These are phyloP conservation scores for Prunella vulgaris DNA, from an alignment of 257 asterid species.

Conservation along the genomic window DNA sequence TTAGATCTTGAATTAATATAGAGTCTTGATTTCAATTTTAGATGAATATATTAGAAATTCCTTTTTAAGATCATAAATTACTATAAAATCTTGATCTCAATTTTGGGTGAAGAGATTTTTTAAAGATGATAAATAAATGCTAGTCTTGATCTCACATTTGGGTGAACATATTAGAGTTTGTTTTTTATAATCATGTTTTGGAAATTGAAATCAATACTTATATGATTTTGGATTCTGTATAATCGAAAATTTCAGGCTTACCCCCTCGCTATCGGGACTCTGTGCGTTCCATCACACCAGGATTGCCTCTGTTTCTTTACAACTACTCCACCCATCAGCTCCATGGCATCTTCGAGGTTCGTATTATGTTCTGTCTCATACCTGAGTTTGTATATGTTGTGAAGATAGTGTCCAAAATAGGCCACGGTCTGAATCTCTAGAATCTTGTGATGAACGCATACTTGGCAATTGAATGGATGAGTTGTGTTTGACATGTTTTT, in stretches of 20 bases:
- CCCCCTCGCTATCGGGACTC: constrained; percentile 95
- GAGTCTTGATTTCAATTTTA: not conserved
- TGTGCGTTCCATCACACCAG: constrained; percentile 89
- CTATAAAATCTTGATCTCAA: not conserved
- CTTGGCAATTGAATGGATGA: too few relatives aligned
- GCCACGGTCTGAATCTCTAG: too few relatives aligned
- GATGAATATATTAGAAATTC: not conserved
- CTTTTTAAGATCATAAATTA: too few relatives aligned
- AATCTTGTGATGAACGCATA: too few relatives aligned
- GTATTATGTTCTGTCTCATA: constrained; percentile 2
- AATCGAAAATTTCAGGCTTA: constrained; percentile 47
- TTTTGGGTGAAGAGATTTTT: not conserved
- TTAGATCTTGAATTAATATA: not conserved
- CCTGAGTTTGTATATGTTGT: not conserved
- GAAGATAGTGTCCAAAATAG: too few relatives aligned
- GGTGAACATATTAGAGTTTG: not conserved
- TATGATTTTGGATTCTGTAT: not conserved
- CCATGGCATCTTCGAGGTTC: constrained; percentile 90
- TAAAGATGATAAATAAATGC: too few relatives aligned
- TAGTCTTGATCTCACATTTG: not conserved
- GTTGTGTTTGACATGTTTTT: too few relatives aligned
- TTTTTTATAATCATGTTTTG: not conserved
- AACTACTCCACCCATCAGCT: constrained; percentile 93
- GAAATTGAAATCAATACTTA: not conserved
- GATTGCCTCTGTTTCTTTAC: constrained; percentile 84